Base-by-base conservation (phyloP, 306 rosid species). In the Pyrus pyrifolia region DNA sequence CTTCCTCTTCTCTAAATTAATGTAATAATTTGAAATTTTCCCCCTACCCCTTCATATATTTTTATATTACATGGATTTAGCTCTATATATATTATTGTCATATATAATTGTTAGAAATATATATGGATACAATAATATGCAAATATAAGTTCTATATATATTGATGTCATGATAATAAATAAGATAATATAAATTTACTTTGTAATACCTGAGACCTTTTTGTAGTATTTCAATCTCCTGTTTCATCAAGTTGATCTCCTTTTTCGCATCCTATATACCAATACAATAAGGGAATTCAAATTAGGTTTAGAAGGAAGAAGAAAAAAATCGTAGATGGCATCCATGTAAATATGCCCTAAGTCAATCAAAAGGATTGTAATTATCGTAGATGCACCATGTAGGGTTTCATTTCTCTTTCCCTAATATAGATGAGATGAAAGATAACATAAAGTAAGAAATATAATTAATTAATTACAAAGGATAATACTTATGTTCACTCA, bases 191-290 rank as follows among this genome's bases (percentile, higher is more conserved):
- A 27, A 61, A 3, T 19, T 61, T 61, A 7, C 19, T 25, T 61
- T 61, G 67, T 13, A 35, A 17, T 86, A 92, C 98, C 94, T 81
- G 83, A 93, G 83, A n/a, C 98, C 96, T 81, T 90, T 90, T 67
- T 91, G 93, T 78, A 90, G 57, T 42, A 81, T 82, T 60, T 83
- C 96, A 25, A 93, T 87, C 82, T 93, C 94, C 65, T 88, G 88
- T 68, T 91, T 89, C 12, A 93, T 86, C 83, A 75, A 31, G 74
- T 74, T 76, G 29, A 88, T 72, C 82, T 91, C 98, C 79, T 85
- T 91, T 68, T 88, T 87, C 61, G 89, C 85, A 81, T 85, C 91
- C 98, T 93, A 65, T 4, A 49, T 19, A 38, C 78, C 42, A 49
- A 75, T 29, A 18, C 1, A 0, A 13, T 66, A 2, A 57, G 22